These are phyloP conservation scores for Delphinella strobiligena DNA, from an alignment of 2,329 filamentous ascomycete genomes.

Conservation along the genomic window DNA sequence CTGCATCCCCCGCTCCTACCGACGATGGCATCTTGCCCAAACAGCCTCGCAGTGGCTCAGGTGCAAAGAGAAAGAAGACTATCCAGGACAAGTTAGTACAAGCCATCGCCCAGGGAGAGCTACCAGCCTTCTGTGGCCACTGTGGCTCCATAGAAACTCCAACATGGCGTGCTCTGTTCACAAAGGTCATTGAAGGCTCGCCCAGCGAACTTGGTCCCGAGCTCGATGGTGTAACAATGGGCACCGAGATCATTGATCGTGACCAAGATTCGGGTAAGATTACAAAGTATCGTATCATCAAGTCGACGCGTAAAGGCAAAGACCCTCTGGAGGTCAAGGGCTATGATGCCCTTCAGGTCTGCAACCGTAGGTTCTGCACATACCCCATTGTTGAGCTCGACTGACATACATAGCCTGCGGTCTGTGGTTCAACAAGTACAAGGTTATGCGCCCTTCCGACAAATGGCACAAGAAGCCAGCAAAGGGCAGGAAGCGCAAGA, in stretches of 20 bases:
- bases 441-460: constrained; percentile 67
- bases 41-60: constrained; percentile 30
- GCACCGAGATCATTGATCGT: constrained; percentile 54
- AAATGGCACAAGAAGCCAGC: constrained; percentile 47
- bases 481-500: constrained; percentile 15
- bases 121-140: constrained; percentile 81
- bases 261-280: constrained; percentile 49
- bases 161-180: constrained; percentile 89
- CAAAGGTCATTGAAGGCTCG: constrained; percentile 58
- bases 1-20: constrained; percentile 23
- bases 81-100: constrained; percentile 44
- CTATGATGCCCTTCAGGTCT: constrained; percentile 66
- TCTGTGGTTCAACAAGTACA: constrained; percentile 86
- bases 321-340: constrained; percentile 16
- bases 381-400: not conserved
- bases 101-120: constrained; percentile 62
- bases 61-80: constrained; percentile 54
- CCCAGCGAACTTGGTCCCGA: constrained; percentile 60
- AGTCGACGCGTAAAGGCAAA: constrained; percentile 55
- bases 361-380: constrained; percentile 59
- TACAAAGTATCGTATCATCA: constrained; percentile 60
- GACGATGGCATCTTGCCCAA: constrained; percentile 12
- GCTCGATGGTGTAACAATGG: constrained; percentile 60
- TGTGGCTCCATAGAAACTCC: constrained; percentile 93
- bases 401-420: constrained; percentile 54